Conservation (phyloP, 2,329 filamentous ascomycete genomes). For the Leptographium wingfieldii region DNA sequence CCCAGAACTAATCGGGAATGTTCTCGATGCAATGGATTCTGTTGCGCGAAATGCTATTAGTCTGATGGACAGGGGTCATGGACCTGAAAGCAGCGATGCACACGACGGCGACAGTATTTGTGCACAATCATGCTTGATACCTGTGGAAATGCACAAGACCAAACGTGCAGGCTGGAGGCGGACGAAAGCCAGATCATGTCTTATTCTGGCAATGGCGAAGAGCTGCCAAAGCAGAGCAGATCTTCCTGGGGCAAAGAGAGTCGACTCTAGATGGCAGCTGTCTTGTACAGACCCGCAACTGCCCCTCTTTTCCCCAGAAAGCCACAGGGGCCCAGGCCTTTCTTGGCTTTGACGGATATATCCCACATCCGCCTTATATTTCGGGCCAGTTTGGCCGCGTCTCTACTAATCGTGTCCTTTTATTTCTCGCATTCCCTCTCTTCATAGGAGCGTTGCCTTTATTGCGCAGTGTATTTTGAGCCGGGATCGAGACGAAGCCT, state of each 20-base stretch:
- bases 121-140: too few species aligned
- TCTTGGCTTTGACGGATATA: background rate
- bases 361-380: background rate
- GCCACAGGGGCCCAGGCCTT: background rate
- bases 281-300: background rate
- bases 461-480: too few species aligned
- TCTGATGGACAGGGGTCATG: constrained; percentile 34
- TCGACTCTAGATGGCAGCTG: too few species aligned
- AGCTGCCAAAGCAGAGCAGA: too few species aligned
- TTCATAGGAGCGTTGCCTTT: background rate
- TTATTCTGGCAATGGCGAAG: too few species aligned
- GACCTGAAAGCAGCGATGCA: background rate
- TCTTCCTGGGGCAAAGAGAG: too few species aligned
- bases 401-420: background rate
- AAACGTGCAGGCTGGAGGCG: too few species aligned
- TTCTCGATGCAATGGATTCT: constrained; percentile 52
- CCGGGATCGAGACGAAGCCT: too few species aligned
- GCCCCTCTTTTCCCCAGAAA: background rate
- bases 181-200: too few species aligned
- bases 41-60: constrained; percentile 45
- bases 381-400: background rate
- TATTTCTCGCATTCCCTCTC: background rate
- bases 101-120: too few species aligned
- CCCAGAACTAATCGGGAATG: constrained; percentile 63
- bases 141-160: too few species aligned